These are phyloP conservation scores for Metschnikowia colocasiae DNA, from an alignment of 805 yeast species.

Conservation along the genomic window DNA sequence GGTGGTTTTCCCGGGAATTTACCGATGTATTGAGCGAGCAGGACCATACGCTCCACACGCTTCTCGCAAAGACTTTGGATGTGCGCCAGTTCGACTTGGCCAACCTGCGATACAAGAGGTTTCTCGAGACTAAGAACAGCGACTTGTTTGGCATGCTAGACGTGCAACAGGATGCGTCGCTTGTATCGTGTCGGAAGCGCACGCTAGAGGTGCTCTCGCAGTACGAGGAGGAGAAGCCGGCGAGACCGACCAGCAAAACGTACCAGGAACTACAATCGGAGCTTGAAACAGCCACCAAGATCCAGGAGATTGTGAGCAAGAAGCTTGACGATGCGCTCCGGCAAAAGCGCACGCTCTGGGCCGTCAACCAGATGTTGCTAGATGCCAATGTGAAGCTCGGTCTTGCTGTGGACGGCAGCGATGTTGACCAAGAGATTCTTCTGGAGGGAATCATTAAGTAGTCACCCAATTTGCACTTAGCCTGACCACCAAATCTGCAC, in stretches of 20 bases:
- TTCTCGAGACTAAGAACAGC: constrained; percentile 12
- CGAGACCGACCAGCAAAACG: constrained; percentile 1
- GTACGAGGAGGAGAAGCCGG: constrained; percentile 1
- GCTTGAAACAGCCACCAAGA: constrained; percentile 36
- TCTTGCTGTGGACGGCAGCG: constrained; percentile 23
- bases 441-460: constrained; percentile 9
- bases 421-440: constrained; percentile 18
- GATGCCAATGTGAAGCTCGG: constrained; percentile 41
- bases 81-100: constrained; percentile 35
- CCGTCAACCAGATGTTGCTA: constrained; percentile 39
- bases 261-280: constrained; percentile 29
- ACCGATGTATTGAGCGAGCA: constrained; percentile 23
- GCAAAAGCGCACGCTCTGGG: constrained; percentile 38
- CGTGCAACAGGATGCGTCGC: constrained; percentile 5
- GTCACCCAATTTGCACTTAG: no score
- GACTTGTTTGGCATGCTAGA: constrained; percentile 15
- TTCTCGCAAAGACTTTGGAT: constrained; percentile 28
- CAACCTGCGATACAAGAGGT: constrained; percentile 27
- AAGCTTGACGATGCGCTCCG: constrained; percentile 25
- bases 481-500: no score
- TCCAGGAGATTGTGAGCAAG: constrained; percentile 33
- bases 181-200: constrained; percentile 9
- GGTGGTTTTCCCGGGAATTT: constrained; percentile 39
- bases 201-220: constrained; percentile 1
- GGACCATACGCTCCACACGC: constrained; percentile 15